These are phyloP conservation scores for Cinnamomum chago DNA, from an alignment of 164 flowering plant species.

Conservation along the genomic window DNA sequence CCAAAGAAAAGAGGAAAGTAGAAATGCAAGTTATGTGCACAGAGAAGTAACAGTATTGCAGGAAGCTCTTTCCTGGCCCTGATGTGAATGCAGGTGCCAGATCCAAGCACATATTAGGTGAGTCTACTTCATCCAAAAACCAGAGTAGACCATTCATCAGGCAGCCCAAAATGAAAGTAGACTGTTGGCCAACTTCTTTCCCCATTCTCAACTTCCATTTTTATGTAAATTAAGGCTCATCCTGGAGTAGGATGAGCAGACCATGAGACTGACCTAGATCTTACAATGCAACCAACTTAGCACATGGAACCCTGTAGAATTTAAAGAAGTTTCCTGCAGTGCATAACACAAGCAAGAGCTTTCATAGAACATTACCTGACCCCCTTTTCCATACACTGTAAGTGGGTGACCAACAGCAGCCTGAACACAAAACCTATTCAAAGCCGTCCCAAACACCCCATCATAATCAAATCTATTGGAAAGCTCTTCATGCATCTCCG, in stretches of 20 bases:
- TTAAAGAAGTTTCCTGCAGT: no score
- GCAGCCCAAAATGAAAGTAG: no score
- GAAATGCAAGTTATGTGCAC: neutral
- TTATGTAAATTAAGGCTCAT: no score
- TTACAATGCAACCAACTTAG: no score
- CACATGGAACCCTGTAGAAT: no score
- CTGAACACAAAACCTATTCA: constrained; percentile 89
- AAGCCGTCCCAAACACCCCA: constrained; percentile 87
- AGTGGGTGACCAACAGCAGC: constrained; percentile 99
- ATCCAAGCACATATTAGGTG: neutral
- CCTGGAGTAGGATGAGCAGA: neutral
- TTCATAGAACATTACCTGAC: constrained; percentile 54
- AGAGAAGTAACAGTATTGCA: neutral
- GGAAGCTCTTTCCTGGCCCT: neutral
- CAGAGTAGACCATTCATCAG: no score
- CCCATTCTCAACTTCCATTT: no score
- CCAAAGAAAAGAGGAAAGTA: neutral
- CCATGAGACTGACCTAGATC: neutral
- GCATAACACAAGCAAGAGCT: no score
- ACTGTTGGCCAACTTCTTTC: neutral
- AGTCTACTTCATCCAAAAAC: neutral
- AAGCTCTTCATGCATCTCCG: constrained; percentile 88
- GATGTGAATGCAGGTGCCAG: neutral
- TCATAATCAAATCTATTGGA: constrained; percentile 90
- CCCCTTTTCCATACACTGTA: constrained; percentile 97